Conservation (phyloP, 2,329 filamentous ascomycete species). For the Penicillium occitanis region DNA sequence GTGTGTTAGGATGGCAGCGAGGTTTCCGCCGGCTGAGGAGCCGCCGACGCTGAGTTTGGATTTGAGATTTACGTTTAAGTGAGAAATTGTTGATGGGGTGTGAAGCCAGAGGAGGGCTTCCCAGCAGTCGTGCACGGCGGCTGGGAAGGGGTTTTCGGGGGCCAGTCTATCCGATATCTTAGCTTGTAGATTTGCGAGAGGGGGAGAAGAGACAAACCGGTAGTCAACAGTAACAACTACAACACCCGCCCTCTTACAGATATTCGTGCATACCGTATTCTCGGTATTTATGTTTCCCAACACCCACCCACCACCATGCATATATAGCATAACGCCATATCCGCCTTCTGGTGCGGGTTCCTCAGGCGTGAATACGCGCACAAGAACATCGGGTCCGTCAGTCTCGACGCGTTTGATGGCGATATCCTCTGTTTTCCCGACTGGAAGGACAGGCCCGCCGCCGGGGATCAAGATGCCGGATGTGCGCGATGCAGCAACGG, state of each 20-base stretch:
- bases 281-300: constrained; percentile 59
- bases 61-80: constrained; percentile 42
- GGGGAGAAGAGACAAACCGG: constrained; percentile 40
- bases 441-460: constrained; percentile 50
- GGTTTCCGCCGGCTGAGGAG: constrained; percentile 55
- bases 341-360: constrained; percentile 49
- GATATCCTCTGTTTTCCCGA: constrained; percentile 50
- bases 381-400: constrained; percentile 46
- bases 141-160: constrained; percentile 58
- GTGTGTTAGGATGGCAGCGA: constrained; percentile 56
- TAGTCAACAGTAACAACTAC: constrained; percentile 60
- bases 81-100: constrained; percentile 40
- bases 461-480: constrained; percentile 56
- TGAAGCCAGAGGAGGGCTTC: constrained; percentile 54
- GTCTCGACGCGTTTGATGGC: constrained; percentile 46
- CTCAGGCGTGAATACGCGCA: constrained; percentile 55
- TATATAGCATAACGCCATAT: constrained; percentile 59
- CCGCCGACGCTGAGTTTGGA: constrained; percentile 51
- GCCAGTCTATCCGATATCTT: constrained; percentile 46
- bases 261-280: constrained; percentile 57
- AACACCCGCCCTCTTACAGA: constrained; percentile 52
- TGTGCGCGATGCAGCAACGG: constrained; percentile 52
- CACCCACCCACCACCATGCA: constrained; percentile 61
- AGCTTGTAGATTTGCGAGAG: not conserved
- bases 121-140: constrained; percentile 59